Evolutionary conservation across 768 basidiomycete species (phyloP), one percentile per base, ranked within the genome.

Genomic region (Termitomyces sp.): DNA sequence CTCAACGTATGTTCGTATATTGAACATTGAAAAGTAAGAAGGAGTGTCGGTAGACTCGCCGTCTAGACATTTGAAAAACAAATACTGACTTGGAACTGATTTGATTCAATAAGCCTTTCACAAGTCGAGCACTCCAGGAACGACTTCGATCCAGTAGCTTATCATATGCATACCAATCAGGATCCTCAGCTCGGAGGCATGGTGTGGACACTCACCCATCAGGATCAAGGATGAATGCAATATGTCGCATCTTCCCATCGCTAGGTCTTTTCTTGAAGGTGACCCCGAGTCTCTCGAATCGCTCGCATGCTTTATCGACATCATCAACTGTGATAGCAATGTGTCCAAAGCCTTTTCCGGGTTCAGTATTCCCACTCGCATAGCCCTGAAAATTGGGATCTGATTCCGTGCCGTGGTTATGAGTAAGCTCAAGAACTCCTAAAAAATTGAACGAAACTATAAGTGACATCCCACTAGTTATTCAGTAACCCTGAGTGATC

Each of bases 341-440:
- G 74, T 97, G 96, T 0, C 95, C 94, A 69, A 94, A 96, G 5
- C 87, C 83, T 59, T 79, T 80, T 34, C 88, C 87, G 4, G 91
- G 89, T 4, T 96, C 94, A 4, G 83, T 71, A 76, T 99, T 99
- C 1, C 96, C 96, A 68, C 73, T 89, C 10, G 86, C 81, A 72
- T 97, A 98, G 40, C 93, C 95, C 67, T 86, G 72, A 79, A 95
- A 95, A 64, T 74, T 74, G 56, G 86, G 67, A 71, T 96, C 89
- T 59, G 75, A 77, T 76, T 98, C 96, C 60, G 93, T 92, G 59
- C 95, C 93, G 72, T 94, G 92, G 79, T 95, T 94, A 77, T 91
- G 87, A 1, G 90, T 94, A 53, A 94, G 81, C 72, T 96, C 92
- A 61, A 94, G 83, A 65, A 95, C 75, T 57, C 87, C 89, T 91